phyloP scores from a whole-genome alignment of 2,329 filamentous ascomycete species.

The Atkinsonella hypoxylon region DNA sequence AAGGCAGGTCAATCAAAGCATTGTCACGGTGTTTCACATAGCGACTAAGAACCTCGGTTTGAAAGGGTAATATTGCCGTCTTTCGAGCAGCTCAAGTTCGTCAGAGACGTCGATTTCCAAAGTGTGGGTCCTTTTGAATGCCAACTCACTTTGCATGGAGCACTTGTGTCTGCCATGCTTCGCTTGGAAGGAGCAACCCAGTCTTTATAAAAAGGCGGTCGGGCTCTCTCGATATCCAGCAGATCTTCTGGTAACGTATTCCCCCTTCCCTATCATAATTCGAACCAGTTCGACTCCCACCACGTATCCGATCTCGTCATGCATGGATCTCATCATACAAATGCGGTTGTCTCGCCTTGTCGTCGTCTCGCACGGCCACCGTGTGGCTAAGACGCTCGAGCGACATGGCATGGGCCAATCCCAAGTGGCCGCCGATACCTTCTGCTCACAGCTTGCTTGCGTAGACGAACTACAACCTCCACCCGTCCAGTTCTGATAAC shows the following conservation, averaged over 20 bases:
- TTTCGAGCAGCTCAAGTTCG: background rate
- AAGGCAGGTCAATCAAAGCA: constrained; percentile 1
- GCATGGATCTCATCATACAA: background rate
- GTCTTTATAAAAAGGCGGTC: constrained; percentile 7
- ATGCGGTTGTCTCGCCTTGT: background rate
- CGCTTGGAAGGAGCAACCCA: constrained; percentile 4
- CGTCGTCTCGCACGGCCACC: background rate
- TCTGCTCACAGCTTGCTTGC: background rate
- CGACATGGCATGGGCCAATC: background rate
- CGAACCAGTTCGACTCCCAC: background rate
- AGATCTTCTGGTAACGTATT: background rate
- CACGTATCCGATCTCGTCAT: background rate
- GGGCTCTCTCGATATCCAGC: background rate
- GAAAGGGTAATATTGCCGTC: background rate
- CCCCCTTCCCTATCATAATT: background rate
- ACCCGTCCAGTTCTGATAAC: background rate
- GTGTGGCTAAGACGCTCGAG: background rate
- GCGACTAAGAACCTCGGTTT: background rate
- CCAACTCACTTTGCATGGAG: constrained; percentile 10
- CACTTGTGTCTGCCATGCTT: background rate
- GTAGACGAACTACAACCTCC: background rate
- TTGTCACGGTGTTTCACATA: background rate
- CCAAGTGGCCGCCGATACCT: background rate
- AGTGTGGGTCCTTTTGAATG: constrained; percentile 6
- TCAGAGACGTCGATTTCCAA: background rate